Percentiles rank a stretch among this genome's conserved stretches.
Conservation (phyloP, 768 basidiomycete genomes). For the Paxillus rubicundulus region DNA sequence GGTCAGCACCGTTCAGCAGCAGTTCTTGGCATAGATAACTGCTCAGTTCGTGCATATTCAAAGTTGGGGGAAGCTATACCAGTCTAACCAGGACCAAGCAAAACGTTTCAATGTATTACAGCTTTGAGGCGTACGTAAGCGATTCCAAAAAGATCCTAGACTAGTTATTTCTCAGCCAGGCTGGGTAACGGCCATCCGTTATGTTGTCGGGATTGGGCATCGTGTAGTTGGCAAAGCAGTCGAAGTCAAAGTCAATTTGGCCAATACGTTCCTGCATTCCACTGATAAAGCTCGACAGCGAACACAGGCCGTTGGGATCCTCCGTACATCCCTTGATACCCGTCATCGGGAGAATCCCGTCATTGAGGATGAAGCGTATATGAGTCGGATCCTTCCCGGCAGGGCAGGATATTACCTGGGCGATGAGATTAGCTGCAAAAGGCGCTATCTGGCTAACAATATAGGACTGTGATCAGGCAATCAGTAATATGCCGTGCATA, state of each 20-base stretch:
- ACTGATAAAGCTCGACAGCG: slow-evolving; percentile 37
- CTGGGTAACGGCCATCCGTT: slow-evolving; percentile 34
- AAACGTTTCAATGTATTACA: too few relatives aligned
- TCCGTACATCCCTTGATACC: slow-evolving; percentile 40
- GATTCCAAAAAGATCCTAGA: too few relatives aligned
- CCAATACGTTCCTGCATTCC: slow-evolving; percentile 37
- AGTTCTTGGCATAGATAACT: too few relatives aligned
- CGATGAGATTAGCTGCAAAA: slow-evolving; percentile 48
- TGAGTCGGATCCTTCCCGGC: slow-evolving; percentile 25
- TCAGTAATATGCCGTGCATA: not conserved
- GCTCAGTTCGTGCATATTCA: too few relatives aligned
- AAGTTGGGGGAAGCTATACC: too few relatives aligned
- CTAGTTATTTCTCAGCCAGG: slow-evolving; percentile 5
- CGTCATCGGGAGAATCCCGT: slow-evolving; percentile 46
- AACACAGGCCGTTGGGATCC: slow-evolving; percentile 43
- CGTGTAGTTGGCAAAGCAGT: slow-evolving; percentile 48
- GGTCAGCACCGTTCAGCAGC: too few relatives aligned
- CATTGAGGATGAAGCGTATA: slow-evolving; percentile 48
- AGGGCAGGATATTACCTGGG: slow-evolving; percentile 44
- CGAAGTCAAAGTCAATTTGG: slow-evolving; percentile 40
- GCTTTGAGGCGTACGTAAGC: too few relatives aligned
- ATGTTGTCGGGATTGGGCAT: slow-evolving; percentile 41
- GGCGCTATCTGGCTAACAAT: slow-evolving; percentile 42
- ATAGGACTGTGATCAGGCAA: slow-evolving; percentile 30
- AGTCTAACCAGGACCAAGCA: too few relatives aligned